phyloP scores from a whole-genome alignment of 1,284 basidiomycete genomes.

The Erythrobasidium hasegawianum region DNA sequence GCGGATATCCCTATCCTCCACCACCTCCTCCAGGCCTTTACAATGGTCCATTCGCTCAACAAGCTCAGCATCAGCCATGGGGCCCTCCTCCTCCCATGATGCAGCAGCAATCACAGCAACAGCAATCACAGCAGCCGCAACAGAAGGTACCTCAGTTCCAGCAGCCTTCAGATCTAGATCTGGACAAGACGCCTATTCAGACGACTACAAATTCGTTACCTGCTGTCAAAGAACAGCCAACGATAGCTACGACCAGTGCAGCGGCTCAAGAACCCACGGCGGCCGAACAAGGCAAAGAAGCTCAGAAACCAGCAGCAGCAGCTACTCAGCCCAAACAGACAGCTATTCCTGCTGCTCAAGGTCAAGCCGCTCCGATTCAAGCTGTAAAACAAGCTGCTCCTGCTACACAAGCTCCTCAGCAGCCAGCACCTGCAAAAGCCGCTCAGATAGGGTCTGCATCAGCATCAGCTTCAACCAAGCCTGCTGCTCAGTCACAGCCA shows the following conservation, averaged over 20 bases:
- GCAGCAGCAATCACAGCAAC: conserved; percentile 34
- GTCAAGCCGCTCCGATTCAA: not conserved
- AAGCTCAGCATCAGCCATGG: conserved; percentile 30
- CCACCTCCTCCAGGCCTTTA: conserved; percentile 22
- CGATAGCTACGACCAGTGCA: conserved; percentile 23
- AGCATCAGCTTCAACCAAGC: not conserved
- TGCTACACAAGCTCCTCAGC: not conserved
- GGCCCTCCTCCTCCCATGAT: conserved; percentile 17
- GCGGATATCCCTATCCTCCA: conserved; percentile 13
- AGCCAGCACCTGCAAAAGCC: not conserved
- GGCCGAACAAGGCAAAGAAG: no score
- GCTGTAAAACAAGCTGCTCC: not conserved
- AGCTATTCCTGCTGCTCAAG: conserved; percentile 8
- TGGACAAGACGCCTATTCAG: conserved; percentile 16
- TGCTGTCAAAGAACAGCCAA: conserved; percentile 15
- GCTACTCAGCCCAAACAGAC: not conserved
- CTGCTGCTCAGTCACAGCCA: no score
- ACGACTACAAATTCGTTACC: conserved; percentile 33
- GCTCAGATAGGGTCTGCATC: not conserved
- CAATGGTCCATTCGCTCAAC: conserved; percentile 34
- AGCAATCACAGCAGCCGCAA: no score
- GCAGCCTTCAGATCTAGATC: not conserved
- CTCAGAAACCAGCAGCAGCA: not conserved
- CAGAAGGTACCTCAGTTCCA: not conserved
- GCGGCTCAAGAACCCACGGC: conserved; percentile 26